phyloP scores from a whole-genome alignment of 2,329 filamentous ascomycete species.

The Paradendryphiella salina region DNA sequence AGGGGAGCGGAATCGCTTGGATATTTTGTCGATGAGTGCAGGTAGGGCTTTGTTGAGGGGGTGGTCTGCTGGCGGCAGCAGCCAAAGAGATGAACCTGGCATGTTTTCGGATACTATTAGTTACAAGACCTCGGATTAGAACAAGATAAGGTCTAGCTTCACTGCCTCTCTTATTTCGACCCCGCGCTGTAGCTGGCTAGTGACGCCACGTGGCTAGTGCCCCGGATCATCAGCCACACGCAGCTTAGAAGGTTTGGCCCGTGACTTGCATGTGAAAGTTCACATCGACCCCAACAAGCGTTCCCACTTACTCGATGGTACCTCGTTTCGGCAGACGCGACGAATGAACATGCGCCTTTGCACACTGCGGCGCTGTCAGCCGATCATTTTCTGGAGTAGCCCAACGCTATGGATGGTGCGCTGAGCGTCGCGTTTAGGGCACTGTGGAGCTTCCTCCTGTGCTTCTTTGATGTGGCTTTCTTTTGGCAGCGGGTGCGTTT shows the following conservation, averaged over 20 bases:
- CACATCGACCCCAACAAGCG: constrained; percentile 9
- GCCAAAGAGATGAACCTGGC: constrained; percentile 51
- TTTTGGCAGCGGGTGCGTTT: constrained; percentile 49
- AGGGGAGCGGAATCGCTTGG: constrained; percentile 43
- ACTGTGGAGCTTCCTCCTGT: constrained; percentile 37
- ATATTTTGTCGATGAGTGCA: constrained; percentile 41
- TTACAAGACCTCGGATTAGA: not conserved
- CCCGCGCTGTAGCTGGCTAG: constrained; percentile 2
- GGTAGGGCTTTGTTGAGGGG: constrained; percentile 38
- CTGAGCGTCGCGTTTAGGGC: constrained; percentile 10
- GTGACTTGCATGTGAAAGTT: constrained; percentile 26
- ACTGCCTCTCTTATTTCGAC: not conserved
- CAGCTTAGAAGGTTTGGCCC: constrained; percentile 11
- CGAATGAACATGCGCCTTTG: constrained; percentile 35
- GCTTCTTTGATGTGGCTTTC: constrained; percentile 45
- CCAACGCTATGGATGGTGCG: constrained; percentile 28
- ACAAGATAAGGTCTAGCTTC: constrained; percentile 3
- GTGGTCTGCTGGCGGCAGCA: constrained; percentile 45
- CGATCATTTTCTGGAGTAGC: constrained; percentile 18
- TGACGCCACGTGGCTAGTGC: constrained; percentile 16
- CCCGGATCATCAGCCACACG: constrained; percentile 1
- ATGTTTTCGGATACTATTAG: constrained; percentile 23
- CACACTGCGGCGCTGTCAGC: constrained; percentile 20
- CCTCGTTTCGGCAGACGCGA: constrained; percentile 20
- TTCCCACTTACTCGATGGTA: constrained; percentile 23